Conservation (phyloP, 2,329 filamentous ascomycete species). For the Botryotinia narcissicola region DNA sequence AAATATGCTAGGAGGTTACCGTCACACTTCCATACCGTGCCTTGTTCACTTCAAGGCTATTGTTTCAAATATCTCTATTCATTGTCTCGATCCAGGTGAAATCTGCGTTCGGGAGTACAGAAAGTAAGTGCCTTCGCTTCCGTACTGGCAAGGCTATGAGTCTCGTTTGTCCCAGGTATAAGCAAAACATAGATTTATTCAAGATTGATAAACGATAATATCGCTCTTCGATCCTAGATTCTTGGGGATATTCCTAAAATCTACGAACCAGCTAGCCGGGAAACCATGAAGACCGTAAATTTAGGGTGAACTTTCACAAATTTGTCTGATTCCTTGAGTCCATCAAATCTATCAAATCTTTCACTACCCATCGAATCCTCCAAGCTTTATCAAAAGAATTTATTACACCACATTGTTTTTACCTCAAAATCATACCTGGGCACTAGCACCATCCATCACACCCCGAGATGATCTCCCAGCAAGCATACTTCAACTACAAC, state of each 20-base stretch:
- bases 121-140: too few relatives aligned
- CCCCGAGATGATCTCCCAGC: not conserved
- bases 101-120: too few relatives aligned
- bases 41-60: too few relatives aligned
- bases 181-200: too few relatives aligned
- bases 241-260: not conserved
- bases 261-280: accelerated
- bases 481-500: not conserved
- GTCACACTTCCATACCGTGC: too few relatives aligned
- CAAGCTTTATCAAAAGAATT: not conserved
- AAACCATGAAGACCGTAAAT: not conserved
- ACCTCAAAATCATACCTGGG: not conserved
- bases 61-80: too few relatives aligned
- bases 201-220: too few relatives aligned
- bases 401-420: not conserved
- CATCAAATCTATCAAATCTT: not conserved
- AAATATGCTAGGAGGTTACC: too few relatives aligned
- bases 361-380: not conserved
- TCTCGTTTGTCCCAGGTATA: too few relatives aligned
- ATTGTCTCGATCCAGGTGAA: too few relatives aligned
- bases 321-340: not conserved
- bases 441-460: not conserved
- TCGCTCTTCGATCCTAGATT: too few relatives aligned
- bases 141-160: too few relatives aligned
- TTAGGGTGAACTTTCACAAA: not conserved